Evolutionary conservation across 1,284 basidiomycete genomes (phyloP).

Genomic region (Leccinum variabile): DNA sequence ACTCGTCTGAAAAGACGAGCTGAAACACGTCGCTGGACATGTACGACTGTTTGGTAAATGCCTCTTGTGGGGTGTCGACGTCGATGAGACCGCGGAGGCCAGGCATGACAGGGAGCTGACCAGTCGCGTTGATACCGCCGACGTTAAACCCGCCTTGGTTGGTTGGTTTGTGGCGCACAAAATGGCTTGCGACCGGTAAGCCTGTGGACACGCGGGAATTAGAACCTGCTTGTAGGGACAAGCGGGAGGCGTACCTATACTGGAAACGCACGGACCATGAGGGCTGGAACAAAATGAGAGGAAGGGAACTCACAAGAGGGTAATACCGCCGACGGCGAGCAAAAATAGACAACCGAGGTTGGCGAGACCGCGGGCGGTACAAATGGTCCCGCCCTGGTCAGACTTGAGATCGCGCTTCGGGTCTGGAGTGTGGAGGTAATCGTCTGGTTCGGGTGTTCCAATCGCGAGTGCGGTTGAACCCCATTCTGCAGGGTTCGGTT

Average conservation of each 20-base stretch:
- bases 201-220: constrained; percentile 15
- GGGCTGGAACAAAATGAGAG: background rate
- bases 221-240: background rate
- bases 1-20: constrained; percentile 73
- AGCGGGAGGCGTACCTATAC: constrained; percentile 22
- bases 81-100: constrained; percentile 78
- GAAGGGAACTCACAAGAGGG: constrained; percentile 34
- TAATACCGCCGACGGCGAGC: constrained; percentile 36
- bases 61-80: constrained; percentile 66
- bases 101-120: constrained; percentile 62
- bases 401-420: constrained; percentile 36
- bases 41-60: constrained; percentile 60
- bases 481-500: constrained; percentile 35
- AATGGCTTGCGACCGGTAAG: constrained; percentile 39
- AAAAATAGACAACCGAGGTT: constrained; percentile 49
- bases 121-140: constrained; percentile 52
- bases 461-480: constrained; percentile 27
- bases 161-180: constrained; percentile 38
- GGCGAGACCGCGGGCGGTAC: constrained; percentile 40
- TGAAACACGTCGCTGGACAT: constrained; percentile 46
- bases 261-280: constrained; percentile 11
- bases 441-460: constrained; percentile 32
- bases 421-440: constrained; percentile 35
- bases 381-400: constrained; percentile 42
- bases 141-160: constrained; percentile 49